phyloP scores from a whole-genome alignment of 176 grass and related monocot genomes.

The Chrysopogon serrulatus region DNA sequence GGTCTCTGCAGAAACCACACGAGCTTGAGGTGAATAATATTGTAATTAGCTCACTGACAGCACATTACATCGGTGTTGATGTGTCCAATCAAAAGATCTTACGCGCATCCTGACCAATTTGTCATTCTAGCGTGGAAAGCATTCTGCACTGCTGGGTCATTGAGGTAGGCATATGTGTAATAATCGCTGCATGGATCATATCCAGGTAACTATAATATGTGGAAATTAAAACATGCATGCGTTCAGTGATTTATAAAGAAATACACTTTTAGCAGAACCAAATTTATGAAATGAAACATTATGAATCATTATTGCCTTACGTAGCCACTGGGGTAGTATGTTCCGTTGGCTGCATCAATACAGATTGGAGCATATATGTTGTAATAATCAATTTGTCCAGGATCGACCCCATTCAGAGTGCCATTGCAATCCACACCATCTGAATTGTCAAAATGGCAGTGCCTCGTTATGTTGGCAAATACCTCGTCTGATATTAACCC shows the following conservation, averaged over 20 bases:
- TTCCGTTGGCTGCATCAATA: not conserved
- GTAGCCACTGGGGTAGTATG: slow-evolving; percentile 21
- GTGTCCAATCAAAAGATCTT: not conserved
- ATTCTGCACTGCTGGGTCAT: slow-evolving; percentile 42
- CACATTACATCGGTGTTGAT: not conserved
- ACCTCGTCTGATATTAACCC: slow-evolving; percentile 34
- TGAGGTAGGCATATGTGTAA: slow-evolving; percentile 29
- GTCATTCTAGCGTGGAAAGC: slow-evolving; percentile 37
- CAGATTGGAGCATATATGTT: slow-evolving; percentile 49
- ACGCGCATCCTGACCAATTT: slow-evolving; percentile 38
- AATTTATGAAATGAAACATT: not conserved
- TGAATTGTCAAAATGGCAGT: slow-evolving; percentile 16
- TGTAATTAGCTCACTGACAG: not conserved
- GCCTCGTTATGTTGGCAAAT: slow-evolving; percentile 22
- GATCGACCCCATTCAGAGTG: not conserved
- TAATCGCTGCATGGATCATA: slow-evolving; percentile 29
- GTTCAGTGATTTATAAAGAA: not conserved
- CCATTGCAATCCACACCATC: not conserved
- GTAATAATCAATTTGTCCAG: not conserved
- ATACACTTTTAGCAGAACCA: not conserved
- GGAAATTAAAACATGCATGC: too few species aligned
- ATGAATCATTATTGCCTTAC: not conserved
- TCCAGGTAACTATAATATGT: slow-evolving; percentile 24
- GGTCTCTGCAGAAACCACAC: not conserved
- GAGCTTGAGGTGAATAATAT: not conserved